Percentiles rank a stretch among this genome's conserved stretches.
phyloP scores from a whole-genome alignment of 805 yeast genomes.

The Saturnispora sanitii region DNA sequence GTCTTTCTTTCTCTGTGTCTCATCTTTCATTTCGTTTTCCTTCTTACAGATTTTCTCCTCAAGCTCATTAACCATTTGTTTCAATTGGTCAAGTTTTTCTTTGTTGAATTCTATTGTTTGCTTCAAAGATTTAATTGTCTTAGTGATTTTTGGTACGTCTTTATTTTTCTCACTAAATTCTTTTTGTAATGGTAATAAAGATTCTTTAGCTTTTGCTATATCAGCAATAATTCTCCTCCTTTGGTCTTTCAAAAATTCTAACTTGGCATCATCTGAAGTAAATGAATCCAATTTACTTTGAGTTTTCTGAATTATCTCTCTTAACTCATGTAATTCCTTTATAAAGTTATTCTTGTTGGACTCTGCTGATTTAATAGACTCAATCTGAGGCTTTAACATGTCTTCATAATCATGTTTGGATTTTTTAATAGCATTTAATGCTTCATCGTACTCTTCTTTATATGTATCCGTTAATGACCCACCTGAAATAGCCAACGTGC shows the following conservation, averaged over 20 bases:
- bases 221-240: neutral
- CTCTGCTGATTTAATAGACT: too few species aligned
- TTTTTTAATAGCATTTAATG: constrained; percentile 11
- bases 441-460: constrained; percentile 6
- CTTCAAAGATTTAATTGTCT: neutral
- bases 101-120: constrained; percentile 5
- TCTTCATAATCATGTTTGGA: constrained; percentile 11
- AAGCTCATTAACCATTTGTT: neutral
- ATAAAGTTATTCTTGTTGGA: too few species aligned
- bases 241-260: constrained; percentile 6
- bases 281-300: constrained; percentile 4
- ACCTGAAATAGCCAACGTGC: constrained; percentile 18
- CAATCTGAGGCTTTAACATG: constrained; percentile 1
- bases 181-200: neutral
- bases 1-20: too few species aligned
- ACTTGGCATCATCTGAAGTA: constrained; percentile 3
- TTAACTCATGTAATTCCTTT: constrained; percentile 2
- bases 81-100: constrained; percentile 9
- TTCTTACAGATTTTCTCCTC: constrained; percentile 2
- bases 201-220: constrained; percentile 5
- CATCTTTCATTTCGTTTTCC: too few species aligned
- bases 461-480: constrained; percentile 13
- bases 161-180: constrained; percentile 2
- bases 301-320: constrained; percentile 1
- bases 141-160: neutral